Conservation (phyloP, 1,139 yeast species). For the Petasospora rhodanensis region DNA sequence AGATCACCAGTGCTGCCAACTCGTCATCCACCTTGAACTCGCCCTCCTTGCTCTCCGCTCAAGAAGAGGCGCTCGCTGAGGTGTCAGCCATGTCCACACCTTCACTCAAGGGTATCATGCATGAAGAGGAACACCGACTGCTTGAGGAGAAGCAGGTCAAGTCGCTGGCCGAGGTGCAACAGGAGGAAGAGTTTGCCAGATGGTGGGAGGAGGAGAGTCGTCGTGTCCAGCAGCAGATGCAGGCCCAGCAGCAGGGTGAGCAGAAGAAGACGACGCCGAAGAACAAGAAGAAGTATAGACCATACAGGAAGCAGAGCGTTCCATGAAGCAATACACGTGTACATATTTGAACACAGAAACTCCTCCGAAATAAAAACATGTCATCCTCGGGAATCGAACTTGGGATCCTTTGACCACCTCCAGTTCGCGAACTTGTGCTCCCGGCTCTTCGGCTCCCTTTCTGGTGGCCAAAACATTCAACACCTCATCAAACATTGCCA, state of each 20-base stretch:
- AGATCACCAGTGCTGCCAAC: constrained; percentile 7
- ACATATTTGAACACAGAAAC: no score
- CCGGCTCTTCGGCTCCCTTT: no score
- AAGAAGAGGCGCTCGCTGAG: constrained; percentile 17
- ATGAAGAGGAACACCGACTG: constrained; percentile 45
- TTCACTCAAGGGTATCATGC: constrained; percentile 35
- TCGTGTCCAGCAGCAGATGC: constrained; percentile 46
- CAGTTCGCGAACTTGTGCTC: no score
- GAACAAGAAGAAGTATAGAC: constrained; percentile 9
- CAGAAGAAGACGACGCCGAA: constrained; percentile 5
- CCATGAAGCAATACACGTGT: no score
- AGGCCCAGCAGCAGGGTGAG: background rate
- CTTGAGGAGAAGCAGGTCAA: constrained; percentile 35
- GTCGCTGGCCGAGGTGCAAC: constrained; percentile 62
- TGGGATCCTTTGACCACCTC: no score
- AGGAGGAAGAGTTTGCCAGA: constrained; percentile 71
- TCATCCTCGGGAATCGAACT: no score
- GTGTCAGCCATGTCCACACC: constrained; percentile 12
- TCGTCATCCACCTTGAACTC: constrained; percentile 10
- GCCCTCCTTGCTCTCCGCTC: constrained; percentile 17
- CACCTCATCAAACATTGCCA: no score
- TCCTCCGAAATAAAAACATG: no score
- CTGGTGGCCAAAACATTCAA: no score
- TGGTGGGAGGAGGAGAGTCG: constrained; percentile 81
- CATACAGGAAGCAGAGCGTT: constrained; percentile 12